Evolutionary conservation across 441 rosid species (phyloP).

Genomic region (Bruguiera hainesii): DNA sequence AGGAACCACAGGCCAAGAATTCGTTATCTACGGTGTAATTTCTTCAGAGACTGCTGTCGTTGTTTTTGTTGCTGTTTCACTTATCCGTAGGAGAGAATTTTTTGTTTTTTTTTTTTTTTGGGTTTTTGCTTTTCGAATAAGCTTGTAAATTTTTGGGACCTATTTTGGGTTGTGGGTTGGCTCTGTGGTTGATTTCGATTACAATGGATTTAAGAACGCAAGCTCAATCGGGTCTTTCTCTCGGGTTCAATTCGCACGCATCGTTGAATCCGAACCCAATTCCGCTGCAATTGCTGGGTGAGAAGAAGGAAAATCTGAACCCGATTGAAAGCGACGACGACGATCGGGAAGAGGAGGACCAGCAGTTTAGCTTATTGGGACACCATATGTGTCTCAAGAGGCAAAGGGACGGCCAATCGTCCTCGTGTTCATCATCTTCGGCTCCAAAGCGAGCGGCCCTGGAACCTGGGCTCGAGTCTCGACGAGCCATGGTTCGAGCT

Average conservation of each 20-base stretch:
- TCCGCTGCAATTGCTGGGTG: slow-evolving; percentile 1
- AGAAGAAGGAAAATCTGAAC: slow-evolving; percentile 14
- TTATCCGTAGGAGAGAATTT: neutral
- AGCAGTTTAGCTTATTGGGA: slow-evolving; percentile 67
- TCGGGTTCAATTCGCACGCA: slow-evolving; percentile 43
- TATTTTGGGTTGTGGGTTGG: neutral
- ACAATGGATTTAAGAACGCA: slow-evolving; percentile 48
- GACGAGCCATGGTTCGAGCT: slow-evolving; percentile 46
- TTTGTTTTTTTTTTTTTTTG: neutral
- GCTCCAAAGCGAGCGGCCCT: slow-evolving; percentile 29
- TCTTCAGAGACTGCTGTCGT: slow-evolving; percentile 5
- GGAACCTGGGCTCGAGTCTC: slow-evolving; percentile 39
- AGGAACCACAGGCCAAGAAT: neutral
- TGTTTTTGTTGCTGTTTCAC: slow-evolving; percentile 22
- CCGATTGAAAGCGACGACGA: slow-evolving; percentile 10
- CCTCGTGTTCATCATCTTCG: slow-evolving; percentile 18
- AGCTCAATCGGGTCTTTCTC: slow-evolving; percentile 40
- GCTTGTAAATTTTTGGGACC: slow-evolving; percentile 38
- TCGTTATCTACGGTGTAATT: neutral
- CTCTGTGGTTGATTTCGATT: slow-evolving; percentile 1
- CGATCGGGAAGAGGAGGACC: slow-evolving; percentile 37
- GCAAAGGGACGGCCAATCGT: slow-evolving; percentile 40
- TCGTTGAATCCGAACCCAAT: slow-evolving; percentile 32
- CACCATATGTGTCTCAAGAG: slow-evolving; percentile 66
- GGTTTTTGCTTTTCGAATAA: slow-evolving; percentile 26